Evolutionary conservation across 208 protist genomes (phyloP).

Genomic region (Trypanosoma platydactyli): DNA sequence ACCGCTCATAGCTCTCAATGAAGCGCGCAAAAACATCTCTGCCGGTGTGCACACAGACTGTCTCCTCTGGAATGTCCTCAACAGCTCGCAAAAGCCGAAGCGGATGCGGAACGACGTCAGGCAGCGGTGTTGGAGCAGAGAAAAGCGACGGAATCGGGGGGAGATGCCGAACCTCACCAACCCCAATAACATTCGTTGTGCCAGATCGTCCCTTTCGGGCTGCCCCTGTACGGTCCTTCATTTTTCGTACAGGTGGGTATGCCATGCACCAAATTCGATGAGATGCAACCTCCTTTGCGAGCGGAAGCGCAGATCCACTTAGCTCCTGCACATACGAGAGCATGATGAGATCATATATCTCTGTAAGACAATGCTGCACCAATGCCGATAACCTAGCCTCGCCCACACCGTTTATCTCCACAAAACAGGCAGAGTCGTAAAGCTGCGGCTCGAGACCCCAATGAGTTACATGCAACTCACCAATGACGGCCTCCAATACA

Average conservation of each 20-base stretch:
- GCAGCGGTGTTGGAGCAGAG: constrained; percentile 20
- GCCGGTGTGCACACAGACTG: constrained; percentile 42
- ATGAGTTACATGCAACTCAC: constrained; percentile 62
- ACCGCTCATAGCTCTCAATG: constrained; percentile 41
- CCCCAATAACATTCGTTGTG: constrained; percentile 20
- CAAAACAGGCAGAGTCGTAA: constrained; percentile 59
- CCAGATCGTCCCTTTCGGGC: constrained; percentile 19
- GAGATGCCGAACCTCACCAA: constrained; percentile 36
- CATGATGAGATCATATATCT: constrained; percentile 84
- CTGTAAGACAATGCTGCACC: constrained; percentile 81
- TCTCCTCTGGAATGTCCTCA: constrained; percentile 36
- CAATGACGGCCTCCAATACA: constrained; percentile 72
- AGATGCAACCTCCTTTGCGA: constrained; percentile 80
- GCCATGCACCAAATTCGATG: constrained; percentile 46
- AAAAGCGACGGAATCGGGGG: constrained; percentile 47
- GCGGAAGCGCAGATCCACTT: constrained; percentile 46
- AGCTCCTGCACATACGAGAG: constrained; percentile 59
- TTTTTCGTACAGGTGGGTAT: constrained; percentile 21
- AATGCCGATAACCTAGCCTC: constrained; percentile 56
- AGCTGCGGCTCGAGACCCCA: constrained; percentile 64
- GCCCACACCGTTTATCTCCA: constrained; percentile 63
- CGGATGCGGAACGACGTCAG: constrained; percentile 40
- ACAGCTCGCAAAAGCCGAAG: constrained; percentile 32
- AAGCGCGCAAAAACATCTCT: constrained; percentile 54
- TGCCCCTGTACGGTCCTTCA: constrained; percentile 22